Conservation (phyloP, 306 rosid genomes). For the Cyclanthera cordifolia region DNA sequence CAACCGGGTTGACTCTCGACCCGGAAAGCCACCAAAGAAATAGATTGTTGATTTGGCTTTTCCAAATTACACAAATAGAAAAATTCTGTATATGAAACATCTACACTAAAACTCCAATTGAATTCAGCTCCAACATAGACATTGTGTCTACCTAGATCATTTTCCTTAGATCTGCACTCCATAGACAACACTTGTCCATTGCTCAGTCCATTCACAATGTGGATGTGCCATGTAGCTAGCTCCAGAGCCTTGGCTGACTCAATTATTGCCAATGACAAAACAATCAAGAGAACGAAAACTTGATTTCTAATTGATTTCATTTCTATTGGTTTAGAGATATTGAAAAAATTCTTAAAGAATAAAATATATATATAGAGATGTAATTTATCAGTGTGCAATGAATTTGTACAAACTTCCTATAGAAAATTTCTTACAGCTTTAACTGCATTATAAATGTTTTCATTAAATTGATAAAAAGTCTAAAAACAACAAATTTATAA, state of each 20-base stretch:
- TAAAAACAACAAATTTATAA: not conserved
- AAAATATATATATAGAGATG: not conserved
- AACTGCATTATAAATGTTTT: not conserved
- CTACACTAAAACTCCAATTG: constrained; percentile 3
- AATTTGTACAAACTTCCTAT: not conserved
- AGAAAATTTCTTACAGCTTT: not conserved
- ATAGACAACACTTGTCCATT: not conserved
- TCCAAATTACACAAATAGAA: constrained; percentile 9
- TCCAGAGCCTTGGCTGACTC: not conserved
- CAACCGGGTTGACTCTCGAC: not conserved
- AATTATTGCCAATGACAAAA: not conserved
- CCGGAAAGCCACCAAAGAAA: constrained; percentile 7
- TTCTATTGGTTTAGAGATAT: not conserved
- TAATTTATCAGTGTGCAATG: not conserved
- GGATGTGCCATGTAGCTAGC: not conserved
- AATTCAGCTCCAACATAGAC: not conserved
- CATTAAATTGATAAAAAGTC: not conserved
- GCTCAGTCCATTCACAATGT: constrained; percentile 4
- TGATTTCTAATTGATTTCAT: not conserved
- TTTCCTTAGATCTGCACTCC: constrained; percentile 14
- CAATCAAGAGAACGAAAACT: not conserved
- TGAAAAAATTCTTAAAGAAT: not conserved
- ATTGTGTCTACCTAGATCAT: constrained; percentile 6
- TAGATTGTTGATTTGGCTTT: not conserved
- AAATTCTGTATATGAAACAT: not conserved